Percentiles rank a stretch among this genome's conserved stretches.
Conservation (phyloP, 331 rosid genomes). For the Telfairia occidentalis region DNA sequence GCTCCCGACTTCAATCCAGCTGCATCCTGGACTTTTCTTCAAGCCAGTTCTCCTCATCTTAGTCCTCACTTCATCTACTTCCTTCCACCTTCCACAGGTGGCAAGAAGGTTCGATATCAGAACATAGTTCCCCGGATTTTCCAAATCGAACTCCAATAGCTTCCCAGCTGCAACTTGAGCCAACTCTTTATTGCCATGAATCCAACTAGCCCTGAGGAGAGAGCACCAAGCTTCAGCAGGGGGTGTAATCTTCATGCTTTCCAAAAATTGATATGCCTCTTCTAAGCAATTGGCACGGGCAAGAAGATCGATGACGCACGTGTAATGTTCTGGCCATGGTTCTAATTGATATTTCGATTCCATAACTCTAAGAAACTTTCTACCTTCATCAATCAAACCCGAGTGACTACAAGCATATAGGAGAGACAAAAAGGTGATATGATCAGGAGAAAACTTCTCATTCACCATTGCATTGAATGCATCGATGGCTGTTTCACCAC, state of each 20-base stretch:
- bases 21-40: constrained; percentile 75
- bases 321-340: constrained; percentile 80
- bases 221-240: constrained; percentile 79
- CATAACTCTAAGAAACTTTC: constrained; percentile 39
- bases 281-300: constrained; percentile 60
- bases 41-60: constrained; percentile 57
- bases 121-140: constrained; percentile 54
- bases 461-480: constrained; percentile 41
- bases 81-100: constrained; percentile 55
- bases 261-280: constrained; percentile 58
- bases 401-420: constrained; percentile 81
- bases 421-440: constrained; percentile 57
- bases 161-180: constrained; percentile 53
- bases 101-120: constrained; percentile 59
- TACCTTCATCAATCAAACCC: constrained; percentile 60
- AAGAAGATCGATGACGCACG: constrained; percentile 65
- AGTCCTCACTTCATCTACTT: constrained; percentile 53
- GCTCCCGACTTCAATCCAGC: constrained; percentile 65
- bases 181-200: constrained; percentile 55
- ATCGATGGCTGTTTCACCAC: constrained; percentile 45
- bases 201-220: constrained; percentile 62
- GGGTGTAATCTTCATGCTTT: constrained; percentile 38
- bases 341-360: constrained; percentile 38
- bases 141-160: constrained; percentile 42
- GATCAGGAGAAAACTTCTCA: constrained; percentile 45